A percentile compares a stretch with the other conserved stretches of the same genome.
Evolutionary conservation across 129 eudicot species (phyloP).

Genomic region (Tagetes erecta): DNA sequence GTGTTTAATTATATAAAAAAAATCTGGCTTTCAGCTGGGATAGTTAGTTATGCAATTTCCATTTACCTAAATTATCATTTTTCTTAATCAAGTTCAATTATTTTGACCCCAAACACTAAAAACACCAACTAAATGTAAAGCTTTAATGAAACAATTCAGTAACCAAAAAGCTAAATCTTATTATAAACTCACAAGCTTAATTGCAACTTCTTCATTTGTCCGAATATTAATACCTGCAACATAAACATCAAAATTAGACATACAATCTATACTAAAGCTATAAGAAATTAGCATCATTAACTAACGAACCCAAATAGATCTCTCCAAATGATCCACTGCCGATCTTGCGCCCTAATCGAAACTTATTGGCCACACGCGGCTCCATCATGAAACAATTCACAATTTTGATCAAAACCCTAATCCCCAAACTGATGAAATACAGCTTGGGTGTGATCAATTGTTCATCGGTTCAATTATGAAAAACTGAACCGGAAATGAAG

Average conservation of each 20-base stretch:
- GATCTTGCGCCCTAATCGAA: conserved; percentile 83
- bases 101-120: not conserved
- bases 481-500: conserved; percentile 6
- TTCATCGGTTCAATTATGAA: conserved; percentile 23
- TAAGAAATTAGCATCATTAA: not conserved
- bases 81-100: not conserved
- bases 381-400: conserved; percentile 48
- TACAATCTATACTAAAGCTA: not conserved
- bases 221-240: conserved; percentile 80
- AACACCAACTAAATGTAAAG: not conserved
- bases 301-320: conserved; percentile 80
- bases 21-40: not conserved
- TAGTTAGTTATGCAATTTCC: not conserved
- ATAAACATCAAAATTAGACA: conserved; percentile 9
- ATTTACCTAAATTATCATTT: not conserved
- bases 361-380: conserved; percentile 92
- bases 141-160: not conserved
- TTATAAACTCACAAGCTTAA: conserved; percentile 74
- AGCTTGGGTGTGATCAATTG: not conserved
- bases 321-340: conserved; percentile 97
- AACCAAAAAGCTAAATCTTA: conserved; percentile 10
- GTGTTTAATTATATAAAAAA: not conserved
- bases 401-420: conserved; percentile 28
- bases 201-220: conserved; percentile 96
- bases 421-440: conserved; percentile 8